Evolutionary conservation across 805 yeast genomes (phyloP), one percentile per base, ranked within the genome.

Genomic region (Martiniozyma abietophila): DNA sequence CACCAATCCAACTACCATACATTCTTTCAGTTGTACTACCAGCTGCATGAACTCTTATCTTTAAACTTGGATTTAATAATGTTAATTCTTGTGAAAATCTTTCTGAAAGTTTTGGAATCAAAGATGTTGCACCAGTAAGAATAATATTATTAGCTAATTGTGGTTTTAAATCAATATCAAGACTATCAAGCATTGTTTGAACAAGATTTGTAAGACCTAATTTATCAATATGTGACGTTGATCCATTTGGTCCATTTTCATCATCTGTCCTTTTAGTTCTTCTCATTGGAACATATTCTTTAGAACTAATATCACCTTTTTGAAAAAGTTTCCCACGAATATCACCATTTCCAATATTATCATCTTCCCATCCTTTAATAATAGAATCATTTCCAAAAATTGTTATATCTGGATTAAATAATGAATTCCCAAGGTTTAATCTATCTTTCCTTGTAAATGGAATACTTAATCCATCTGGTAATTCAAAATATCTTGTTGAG

Each of bases 1-100:
- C 96, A 29, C 96, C 96, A 32, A 88, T 71, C 95, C 96, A 88
- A 6, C 89, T 67, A 40, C 85, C 81, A 51, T 72, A 80, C 44
- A 74, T 72, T 51, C 96, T 71, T 58, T 88, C 96, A 36, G 67
- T 67, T 4, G 78, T 56, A 49, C 76, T 77, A 28, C 96, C 96
- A 6, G 80, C 73, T 3, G 94, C 79, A 46, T 85, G 80, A 22
- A 88, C 68, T 51, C 96, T 66, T 27, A 86, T 76, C 56, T 88
- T 88, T 45, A 86, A 65, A 24, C 94, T 94, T 5, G 96, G 95
- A 48, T 86, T 76, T 39, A 69, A 61, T 34, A 66, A 64, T 20
- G 76, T 69, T 35, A 88, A 60, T 47, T 86, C 96, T 29, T 69
- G 62, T 54, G 77, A 74, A 39, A 88, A 56, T 42, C 94, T 63